These are phyloP conservation scores for Boehmeria nivea DNA, from an alignment of 306 rosid genomes.

Conservation along the genomic window DNA sequence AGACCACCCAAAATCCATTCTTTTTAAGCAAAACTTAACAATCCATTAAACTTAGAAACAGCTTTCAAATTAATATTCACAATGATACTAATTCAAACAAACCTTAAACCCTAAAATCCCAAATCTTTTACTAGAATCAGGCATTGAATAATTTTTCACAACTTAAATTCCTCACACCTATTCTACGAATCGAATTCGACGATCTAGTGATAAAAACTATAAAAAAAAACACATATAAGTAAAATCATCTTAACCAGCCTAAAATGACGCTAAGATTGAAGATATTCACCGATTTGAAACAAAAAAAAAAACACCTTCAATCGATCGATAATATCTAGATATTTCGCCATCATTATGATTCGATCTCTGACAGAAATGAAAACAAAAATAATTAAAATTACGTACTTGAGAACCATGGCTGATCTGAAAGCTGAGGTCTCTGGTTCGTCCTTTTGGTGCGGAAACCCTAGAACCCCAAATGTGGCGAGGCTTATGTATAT, in stretches of 20 bases:
- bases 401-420: slow-evolving; percentile 83
- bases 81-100: too few species aligned
- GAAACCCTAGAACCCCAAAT: slow-evolving; percentile 37
- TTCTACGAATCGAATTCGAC: too few species aligned
- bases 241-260: too few species aligned
- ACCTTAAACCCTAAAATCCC: neutral
- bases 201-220: too few species aligned
- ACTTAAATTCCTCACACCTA: neutral
- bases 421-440: slow-evolving; percentile 14
- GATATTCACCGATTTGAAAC: neutral
- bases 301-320: too few species aligned
- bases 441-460: neutral
- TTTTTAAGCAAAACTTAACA: too few species aligned
- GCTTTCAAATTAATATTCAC: too few species aligned
- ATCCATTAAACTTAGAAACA: too few species aligned
- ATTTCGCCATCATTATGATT: neutral
- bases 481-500: slow-evolving; percentile 16
- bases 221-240: too few species aligned
- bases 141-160: neutral
- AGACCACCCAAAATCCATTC: too few species aligned
- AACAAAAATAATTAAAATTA: neutral
- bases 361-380: too few species aligned
- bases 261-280: too few species aligned
- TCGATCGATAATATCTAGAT: neutral
- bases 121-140: neutral